Evolutionary conservation across 768 basidiomycete species (phyloP), one percentile per base, ranked within the genome.

Genomic region (Ramaria sp.): DNA sequence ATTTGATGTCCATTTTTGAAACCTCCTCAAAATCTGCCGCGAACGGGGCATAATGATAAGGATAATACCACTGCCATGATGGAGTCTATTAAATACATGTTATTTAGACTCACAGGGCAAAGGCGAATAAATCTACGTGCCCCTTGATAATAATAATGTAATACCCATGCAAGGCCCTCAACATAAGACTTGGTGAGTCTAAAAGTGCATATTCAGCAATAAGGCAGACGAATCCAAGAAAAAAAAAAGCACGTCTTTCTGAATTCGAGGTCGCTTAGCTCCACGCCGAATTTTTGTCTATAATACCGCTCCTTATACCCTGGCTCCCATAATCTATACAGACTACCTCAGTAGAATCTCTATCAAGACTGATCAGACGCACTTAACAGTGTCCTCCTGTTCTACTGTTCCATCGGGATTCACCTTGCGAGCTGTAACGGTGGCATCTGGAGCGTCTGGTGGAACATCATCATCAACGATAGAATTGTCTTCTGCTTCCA

Each of bases 21-120:
- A 95, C 74, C 46, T 88, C 84, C 56, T 80, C 78, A 62, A 98
- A 97, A 69, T 99, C 96, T 59, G 86, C 84, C 7, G 96, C 96
- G 68, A 99, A 99, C 0, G 96, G 96, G 12, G 96, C 91, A 68
- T 96, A 99, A 70, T 99, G 96, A 65, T 88, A 94, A 1, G 96
- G 96, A 69, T 97, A 98, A 72, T 87, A 99, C 96, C 96, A 99
- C 65, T 93, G 83, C 95, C 95, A 98, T 2, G 94, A 96, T 3
- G 90, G 88, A 7, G 89, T 82, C 91, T 87, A 59, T 45, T 48
- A 38, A 27, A 33, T 6, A 17, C 12, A 48, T 41, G 34, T 43
- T 22, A 53, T 13, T 15, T 51, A 49, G 51, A 24, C n/a, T 45
- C 13, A 54, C 58, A 62, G n/a, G 59, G 59, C 13, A 60, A 57